Percentiles rank a stretch among this genome's conserved stretches.
Conservation (phyloP, 1,284 basidiomycete species). For the Apiotrichum mycotoxinovorans region DNA sequence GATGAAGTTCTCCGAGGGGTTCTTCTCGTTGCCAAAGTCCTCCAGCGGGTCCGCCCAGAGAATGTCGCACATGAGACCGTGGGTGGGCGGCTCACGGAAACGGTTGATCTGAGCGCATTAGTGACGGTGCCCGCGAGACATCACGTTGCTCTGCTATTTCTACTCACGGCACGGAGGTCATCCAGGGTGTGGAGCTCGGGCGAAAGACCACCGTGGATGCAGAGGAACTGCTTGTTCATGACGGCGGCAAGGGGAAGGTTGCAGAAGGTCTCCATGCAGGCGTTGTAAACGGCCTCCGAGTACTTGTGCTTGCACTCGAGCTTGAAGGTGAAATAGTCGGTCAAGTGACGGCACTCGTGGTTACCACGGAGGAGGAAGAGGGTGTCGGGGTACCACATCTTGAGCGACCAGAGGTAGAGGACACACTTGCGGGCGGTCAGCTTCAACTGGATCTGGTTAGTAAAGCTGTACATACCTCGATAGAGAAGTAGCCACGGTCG, state of each 20-base stretch:
- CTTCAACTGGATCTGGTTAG: neutral
- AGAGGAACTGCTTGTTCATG: slow-evolving; percentile 97
- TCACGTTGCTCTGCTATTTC: neutral
- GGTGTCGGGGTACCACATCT: slow-evolving; percentile 89
- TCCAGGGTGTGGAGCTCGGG: slow-evolving; percentile 88
- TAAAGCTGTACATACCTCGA: slow-evolving; percentile 61
- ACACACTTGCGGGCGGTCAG: slow-evolving; percentile 62
- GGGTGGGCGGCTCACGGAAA: slow-evolving; percentile 90
- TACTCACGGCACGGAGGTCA: slow-evolving; percentile 65
- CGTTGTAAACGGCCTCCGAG: slow-evolving; percentile 82
- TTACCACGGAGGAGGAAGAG: slow-evolving; percentile 90
- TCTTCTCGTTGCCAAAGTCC: slow-evolving; percentile 89
- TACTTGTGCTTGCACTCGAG: slow-evolving; percentile 95
- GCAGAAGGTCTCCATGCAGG: slow-evolving; percentile 91
- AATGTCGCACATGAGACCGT: slow-evolving; percentile 92
- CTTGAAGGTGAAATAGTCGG: slow-evolving; percentile 97
- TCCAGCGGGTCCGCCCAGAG: slow-evolving; percentile 93
- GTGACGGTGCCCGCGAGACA: slow-evolving; percentile 30
- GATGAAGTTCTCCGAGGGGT: slow-evolving; percentile 69
- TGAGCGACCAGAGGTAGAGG: slow-evolving; percentile 83
- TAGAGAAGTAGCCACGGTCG: slow-evolving; percentile 92
- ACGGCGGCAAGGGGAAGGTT: slow-evolving; percentile 84
- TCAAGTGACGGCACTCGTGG: slow-evolving; percentile 94
- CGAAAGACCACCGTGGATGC: slow-evolving; percentile 88
- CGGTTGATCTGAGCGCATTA: slow-evolving; percentile 67